Evolutionary conservation across 1,139 yeast species (phyloP), one percentile per base, ranked within the genome.

Genomic region (Scheffersomyces lignicola): DNA sequence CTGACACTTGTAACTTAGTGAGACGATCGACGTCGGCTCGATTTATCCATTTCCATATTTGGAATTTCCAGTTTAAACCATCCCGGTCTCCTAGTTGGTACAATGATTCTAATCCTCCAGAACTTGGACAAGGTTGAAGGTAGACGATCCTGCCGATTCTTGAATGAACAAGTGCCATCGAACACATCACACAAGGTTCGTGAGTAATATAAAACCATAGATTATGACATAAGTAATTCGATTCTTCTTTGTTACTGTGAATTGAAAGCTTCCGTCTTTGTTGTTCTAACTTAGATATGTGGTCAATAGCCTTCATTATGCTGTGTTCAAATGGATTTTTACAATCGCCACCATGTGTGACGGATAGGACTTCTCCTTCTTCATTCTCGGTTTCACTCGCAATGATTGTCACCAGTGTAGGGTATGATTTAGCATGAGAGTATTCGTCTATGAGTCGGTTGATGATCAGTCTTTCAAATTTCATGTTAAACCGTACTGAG

Each of bases 111-210:
- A 89, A 72, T 1, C 70, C 70, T 1, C 76, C 77, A 3, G 56
- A 47, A 13, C 36, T 32, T 1, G 54, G 68, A 6, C 70, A 58
- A 2, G 58, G 54, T 31, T 68, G 60, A 16, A 86, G 46, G 54
- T 82, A 92, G 1, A 86, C 66, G 25, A 92, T 62, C 37, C 89
- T 66, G 10, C 78, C 73, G 1, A 94, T 73, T 32, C 99, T 69
- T 1, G 97, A 90, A 56, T 94, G 98, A 8, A 90, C 83, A 24
- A 94, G 66, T 0, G 97, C 98, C 99, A 94, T 94, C 7, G 86
- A 65, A 52, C 99, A 94, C 97, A 92, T 94, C 0, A 87, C 76
- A 54, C 98, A 94, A 1, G 98, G 99, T 55, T 94, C 98, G 54
- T 89, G 96, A 0, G 96, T 84, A 1, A 94, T 84, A 52, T 86